Conservation (phyloP, 2,329 filamentous ascomycete species). For the Curvularia lunata region DNA sequence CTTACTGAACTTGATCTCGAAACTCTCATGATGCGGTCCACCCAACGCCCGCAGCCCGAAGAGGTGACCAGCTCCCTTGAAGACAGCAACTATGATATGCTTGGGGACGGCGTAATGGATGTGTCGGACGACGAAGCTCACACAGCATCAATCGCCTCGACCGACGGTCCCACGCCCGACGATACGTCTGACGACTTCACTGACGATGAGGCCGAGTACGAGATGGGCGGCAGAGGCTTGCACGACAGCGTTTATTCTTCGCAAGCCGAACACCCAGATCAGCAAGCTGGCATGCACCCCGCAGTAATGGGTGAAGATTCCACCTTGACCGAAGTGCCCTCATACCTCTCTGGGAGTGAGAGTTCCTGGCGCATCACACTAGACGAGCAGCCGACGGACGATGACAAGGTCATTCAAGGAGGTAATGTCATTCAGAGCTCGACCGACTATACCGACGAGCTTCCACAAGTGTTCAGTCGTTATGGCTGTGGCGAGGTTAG, state of each 20-base stretch:
- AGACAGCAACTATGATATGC: slow-evolving; percentile 46
- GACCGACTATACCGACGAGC: slow-evolving; percentile 26
- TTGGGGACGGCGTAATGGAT: slow-evolving; percentile 40
- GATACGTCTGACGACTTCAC: slow-evolving; percentile 40
- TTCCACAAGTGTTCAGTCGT: slow-evolving; percentile 33
- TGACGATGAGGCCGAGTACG: slow-evolving; percentile 43
- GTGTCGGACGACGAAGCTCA: slow-evolving; percentile 48
- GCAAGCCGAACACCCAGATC: slow-evolving; percentile 22
- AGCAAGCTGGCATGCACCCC: slow-evolving; percentile 26
- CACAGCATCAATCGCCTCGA: slow-evolving; percentile 47
- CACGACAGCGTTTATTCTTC: slow-evolving; percentile 30
- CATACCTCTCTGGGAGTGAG: slow-evolving; percentile 33
- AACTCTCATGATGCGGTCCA: slow-evolving; percentile 46
- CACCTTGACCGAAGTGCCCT: slow-evolving; percentile 38
- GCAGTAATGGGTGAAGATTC: slow-evolving; percentile 35
- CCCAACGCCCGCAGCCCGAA: slow-evolving; percentile 31
- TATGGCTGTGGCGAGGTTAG: slow-evolving; percentile 39
- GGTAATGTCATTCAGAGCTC: slow-evolving; percentile 34
- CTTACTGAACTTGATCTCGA: slow-evolving; percentile 43
- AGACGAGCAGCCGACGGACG: slow-evolving; percentile 30
- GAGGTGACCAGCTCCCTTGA: slow-evolving; percentile 41
- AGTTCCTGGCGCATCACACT: slow-evolving; percentile 30
- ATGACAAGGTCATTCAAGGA: slow-evolving; percentile 22
- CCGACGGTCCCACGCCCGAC: slow-evolving; percentile 43
- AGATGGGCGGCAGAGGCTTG: slow-evolving; percentile 26